phyloP scores from a whole-genome alignment of 75 land plant species.

The Chamaecyparis obtusa region DNA sequence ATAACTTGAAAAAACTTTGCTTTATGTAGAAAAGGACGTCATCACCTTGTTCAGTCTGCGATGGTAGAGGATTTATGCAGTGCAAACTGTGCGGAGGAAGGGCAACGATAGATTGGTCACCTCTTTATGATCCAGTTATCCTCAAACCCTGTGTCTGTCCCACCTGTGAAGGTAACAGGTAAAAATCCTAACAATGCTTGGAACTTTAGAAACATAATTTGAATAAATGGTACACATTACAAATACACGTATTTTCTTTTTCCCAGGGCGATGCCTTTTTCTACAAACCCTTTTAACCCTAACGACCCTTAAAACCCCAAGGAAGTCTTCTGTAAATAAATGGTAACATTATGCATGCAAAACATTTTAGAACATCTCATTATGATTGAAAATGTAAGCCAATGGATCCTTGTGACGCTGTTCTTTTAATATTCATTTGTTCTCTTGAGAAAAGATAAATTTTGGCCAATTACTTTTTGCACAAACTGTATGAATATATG shows the following conservation, averaged over 20 bases:
- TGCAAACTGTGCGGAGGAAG: constrained; percentile 78
- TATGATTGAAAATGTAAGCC: background rate
- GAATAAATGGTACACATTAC: no score
- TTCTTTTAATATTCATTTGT: background rate
- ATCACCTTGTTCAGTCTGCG: constrained; percentile 58
- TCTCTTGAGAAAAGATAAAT: background rate
- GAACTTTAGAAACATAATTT: background rate
- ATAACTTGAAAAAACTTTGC: background rate
- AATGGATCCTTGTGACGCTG: background rate
- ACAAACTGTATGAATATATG: no score
- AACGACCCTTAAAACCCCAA: background rate
- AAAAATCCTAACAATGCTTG: background rate
- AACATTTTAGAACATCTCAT: background rate
- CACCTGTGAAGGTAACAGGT: constrained; percentile 85
- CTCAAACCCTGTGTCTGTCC: constrained; percentile 77
- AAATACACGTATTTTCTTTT: no score
- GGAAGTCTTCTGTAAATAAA: background rate
- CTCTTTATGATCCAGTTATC: constrained; percentile 60
- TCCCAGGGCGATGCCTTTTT: no score
- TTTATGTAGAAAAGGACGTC: constrained; percentile 51
- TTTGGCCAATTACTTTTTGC: no score
- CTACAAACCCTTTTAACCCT: background rate
- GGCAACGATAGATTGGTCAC: constrained; percentile 70
- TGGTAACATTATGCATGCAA: background rate
- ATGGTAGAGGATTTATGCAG: constrained; percentile 63